Evolutionary conservation across 768 basidiomycete genomes (phyloP).

Genomic region (Dentipellis fragilis): DNA sequence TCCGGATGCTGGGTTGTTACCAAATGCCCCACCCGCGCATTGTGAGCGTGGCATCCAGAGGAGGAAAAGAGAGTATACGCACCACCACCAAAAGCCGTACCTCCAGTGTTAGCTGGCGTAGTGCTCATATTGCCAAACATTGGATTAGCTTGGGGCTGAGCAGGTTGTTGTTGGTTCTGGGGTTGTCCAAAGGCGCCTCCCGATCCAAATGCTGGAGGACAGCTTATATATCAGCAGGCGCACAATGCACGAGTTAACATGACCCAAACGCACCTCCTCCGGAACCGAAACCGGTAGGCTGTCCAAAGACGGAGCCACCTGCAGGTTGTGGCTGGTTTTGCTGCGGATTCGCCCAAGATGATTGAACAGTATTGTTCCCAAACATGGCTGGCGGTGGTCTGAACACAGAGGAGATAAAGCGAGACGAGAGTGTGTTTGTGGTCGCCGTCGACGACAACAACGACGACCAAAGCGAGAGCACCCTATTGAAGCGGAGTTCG

Average conservation of each 20-base stretch:
- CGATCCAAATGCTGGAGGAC: conserved; percentile 22
- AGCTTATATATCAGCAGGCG: conserved; percentile 1
- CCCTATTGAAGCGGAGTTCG: neutral
- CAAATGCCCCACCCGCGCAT: conserved; percentile 25
- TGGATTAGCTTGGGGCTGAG: conserved; percentile 56
- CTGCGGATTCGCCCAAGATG: conserved; percentile 61
- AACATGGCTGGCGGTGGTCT: conserved; percentile 42
- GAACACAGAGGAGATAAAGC: conserved; percentile 1
- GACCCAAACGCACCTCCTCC: conserved; percentile 41
- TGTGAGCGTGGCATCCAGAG: conserved; percentile 2
- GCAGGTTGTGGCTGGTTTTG: conserved; percentile 32
- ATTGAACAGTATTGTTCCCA: conserved; percentile 36
- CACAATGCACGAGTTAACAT: conserved; percentile 12
- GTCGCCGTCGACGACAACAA: neutral
- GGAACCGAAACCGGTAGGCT: conserved; percentile 55
- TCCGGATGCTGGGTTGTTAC: conserved; percentile 23
- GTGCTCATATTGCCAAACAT: conserved; percentile 65
- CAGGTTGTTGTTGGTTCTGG: conserved; percentile 30
- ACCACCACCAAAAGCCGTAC: conserved; percentile 28
- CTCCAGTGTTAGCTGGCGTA: conserved; percentile 22
- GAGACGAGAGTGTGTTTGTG: conserved; percentile 6
- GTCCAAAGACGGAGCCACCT: conserved; percentile 52
- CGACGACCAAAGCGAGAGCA: neutral
- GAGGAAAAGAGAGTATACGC: conserved; percentile 18
- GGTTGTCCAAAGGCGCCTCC: conserved; percentile 47